phyloP scores from a whole-genome alignment of 2,329 filamentous ascomycete genomes.

The Thielaviopsis musarum region DNA sequence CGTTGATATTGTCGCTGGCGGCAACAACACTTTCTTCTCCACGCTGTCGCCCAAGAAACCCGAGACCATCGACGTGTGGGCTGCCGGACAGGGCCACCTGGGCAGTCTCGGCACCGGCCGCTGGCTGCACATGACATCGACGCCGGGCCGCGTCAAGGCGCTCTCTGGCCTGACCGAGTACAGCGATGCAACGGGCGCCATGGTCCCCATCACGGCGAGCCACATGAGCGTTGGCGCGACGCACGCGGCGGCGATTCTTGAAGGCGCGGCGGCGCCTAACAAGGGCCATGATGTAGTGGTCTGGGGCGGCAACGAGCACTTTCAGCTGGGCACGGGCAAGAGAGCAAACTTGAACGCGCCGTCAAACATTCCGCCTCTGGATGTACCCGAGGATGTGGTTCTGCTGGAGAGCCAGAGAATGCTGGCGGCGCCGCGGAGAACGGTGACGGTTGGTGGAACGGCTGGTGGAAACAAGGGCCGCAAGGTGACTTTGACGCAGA shows the following conservation, averaged over 20 bases:
- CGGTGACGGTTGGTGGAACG: constrained; percentile 42
- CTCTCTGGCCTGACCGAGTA: constrained; percentile 78
- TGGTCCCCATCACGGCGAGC: constrained; percentile 63
- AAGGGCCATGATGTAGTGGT: constrained; percentile 72
- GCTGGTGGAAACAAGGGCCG: constrained; percentile 48
- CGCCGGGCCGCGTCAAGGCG: constrained; percentile 63
- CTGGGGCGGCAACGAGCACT: constrained; percentile 92
- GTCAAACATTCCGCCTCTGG: constrained; percentile 61
- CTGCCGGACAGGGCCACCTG: constrained; percentile 71
- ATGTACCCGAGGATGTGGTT: constrained; percentile 36
- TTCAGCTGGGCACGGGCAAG: constrained; percentile 83
- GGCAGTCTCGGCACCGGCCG: constrained; percentile 70
- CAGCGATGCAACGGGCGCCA: constrained; percentile 51
- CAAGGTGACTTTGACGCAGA: constrained; percentile 65
- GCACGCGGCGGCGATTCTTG: constrained; percentile 69
- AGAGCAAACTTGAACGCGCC: constrained; percentile 64
- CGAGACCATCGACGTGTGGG: constrained; percentile 64
- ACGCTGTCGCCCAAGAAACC: constrained; percentile 30
- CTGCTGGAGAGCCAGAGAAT: constrained; percentile 53
- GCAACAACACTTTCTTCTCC: constrained; percentile 72
- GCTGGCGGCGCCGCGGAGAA: constrained; percentile 62
- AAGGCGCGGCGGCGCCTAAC: constrained; percentile 44
- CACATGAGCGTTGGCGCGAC: constrained; percentile 60
- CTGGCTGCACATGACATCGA: constrained; percentile 74
- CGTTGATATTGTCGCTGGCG: constrained; percentile 56